Evolutionary conservation across 2,329 filamentous ascomycete species (phyloP), one percentile per base, ranked within the genome.

Genomic region (Neonectria punicea): DNA sequence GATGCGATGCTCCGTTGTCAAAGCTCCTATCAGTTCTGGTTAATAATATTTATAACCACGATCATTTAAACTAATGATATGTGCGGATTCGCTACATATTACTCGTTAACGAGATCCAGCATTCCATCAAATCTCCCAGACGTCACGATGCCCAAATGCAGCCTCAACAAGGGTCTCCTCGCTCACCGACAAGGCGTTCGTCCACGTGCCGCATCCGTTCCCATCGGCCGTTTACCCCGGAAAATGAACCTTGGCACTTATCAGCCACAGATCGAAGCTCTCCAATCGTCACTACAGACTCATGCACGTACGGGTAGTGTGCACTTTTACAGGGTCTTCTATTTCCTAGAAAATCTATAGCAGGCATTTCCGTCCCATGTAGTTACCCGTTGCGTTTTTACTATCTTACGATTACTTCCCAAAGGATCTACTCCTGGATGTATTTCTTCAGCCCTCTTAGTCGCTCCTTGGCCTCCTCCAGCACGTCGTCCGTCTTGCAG

Each of bases 401-500:
- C 41, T 58, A 16, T 56, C 49, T 44, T 36, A n/a, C n/a, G n/a
- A n/a, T n/a, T n/a, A 55, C 22, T 43, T 41, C 49, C 51, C 16
- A 53, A 13, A n/a, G 10, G 4, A 13, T 8, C 10, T 71, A 75
- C 51, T 74, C 58, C 63, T 72, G 55, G 65, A 93, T 92, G 72
- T 90, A 93, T 81, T 90, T 89, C 84, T 88, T 93, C 80, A 94
- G 72, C 0, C 89, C 91, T 67, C 91, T 85, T 71, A 96, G 80
- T 65, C 92, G 83, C 77, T 92, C 88, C 84, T 95, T 95, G 2
- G 93, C 93, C 59, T 87, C 87, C 78, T 94, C 92, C 22, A 96
- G 80, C 41, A 98, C 89, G 47, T 93, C 88, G 76, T 99, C 94
- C 36, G 95, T 89, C 85, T 99, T 99, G 84, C 96, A 99, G 1